Conservation (phyloP, 2,329 filamentous ascomycete genomes). For the Paecilomyces formosus region DNA sequence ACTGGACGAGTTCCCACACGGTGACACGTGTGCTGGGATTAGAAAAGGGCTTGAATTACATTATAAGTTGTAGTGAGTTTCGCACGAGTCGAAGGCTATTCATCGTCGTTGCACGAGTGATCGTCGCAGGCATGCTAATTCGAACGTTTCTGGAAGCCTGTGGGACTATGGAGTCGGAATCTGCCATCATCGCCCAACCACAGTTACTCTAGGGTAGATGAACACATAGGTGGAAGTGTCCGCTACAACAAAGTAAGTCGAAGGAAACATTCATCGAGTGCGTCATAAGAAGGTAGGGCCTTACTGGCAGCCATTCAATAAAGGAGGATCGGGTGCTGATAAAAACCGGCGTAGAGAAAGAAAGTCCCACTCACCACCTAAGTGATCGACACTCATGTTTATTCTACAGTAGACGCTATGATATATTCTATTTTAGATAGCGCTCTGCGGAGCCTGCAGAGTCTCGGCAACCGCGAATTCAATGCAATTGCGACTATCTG, state of each 20-base stretch:
- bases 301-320: not conserved
- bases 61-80: not conserved
- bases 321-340: not conserved
- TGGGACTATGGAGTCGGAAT: not conserved
- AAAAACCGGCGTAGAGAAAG: not conserved
- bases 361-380: not conserved
- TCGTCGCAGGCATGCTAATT: not conserved
- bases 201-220: not conserved
- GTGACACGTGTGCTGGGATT: not conserved
- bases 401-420: not conserved
- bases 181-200: not conserved
- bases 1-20: not conserved
- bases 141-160: not conserved
- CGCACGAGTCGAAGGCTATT: not conserved
- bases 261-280: not conserved
- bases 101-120: not conserved
- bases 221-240: not conserved
- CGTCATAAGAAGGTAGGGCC: not conserved
- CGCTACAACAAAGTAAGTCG: not conserved
- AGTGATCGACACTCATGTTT: not conserved
- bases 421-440: not conserved
- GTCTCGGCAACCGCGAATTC: not conserved
- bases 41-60: not conserved
- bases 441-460: not conserved
- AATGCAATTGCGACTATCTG: not conserved